These are phyloP conservation scores for Boechera stricta DNA, from an alignment of 345 rosid species.

Conservation along the genomic window DNA sequence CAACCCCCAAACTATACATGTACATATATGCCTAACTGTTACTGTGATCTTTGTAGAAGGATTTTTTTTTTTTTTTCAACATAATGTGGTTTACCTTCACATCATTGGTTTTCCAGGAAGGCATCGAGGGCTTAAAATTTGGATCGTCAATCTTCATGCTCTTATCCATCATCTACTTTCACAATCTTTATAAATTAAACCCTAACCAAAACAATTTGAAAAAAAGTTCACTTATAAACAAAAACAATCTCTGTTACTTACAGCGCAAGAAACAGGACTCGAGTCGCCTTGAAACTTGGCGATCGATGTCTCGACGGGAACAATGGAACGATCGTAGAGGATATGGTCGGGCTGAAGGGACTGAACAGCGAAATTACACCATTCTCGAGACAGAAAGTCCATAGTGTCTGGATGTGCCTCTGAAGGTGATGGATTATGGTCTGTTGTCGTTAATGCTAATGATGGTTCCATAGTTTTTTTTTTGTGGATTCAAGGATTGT, in stretches of 20 bases:
- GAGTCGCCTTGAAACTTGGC: slow-evolving; percentile 52
- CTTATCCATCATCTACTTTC: slow-evolving; percentile 60
- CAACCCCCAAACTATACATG: neutral
- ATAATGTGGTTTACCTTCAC: slow-evolving; percentile 60
- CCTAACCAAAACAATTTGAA: slow-evolving; percentile 5
- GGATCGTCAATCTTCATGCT: slow-evolving; percentile 65
- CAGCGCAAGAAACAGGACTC: slow-evolving; percentile 54
- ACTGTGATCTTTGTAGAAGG: neutral
- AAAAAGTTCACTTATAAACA: neutral
- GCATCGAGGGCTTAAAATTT: slow-evolving; percentile 67
- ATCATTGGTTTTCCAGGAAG: slow-evolving; percentile 90
- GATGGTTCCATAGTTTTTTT: slow-evolving; percentile 25
- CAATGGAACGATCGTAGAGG: slow-evolving; percentile 52
- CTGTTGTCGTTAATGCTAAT: slow-evolving; percentile 26
- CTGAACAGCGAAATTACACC: slow-evolving; percentile 93
- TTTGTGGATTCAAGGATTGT: slow-evolving; percentile 17
- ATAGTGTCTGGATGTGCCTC: slow-evolving; percentile 90
- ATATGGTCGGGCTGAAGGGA: slow-evolving; percentile 64
- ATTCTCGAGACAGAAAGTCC: slow-evolving; percentile 86
- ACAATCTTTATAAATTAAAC: slow-evolving; percentile 8
- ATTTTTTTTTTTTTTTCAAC: neutral
- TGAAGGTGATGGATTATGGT: slow-evolving; percentile 58
- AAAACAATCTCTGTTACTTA: slow-evolving; percentile 42
- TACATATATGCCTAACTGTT: neutral
- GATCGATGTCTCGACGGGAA: slow-evolving; percentile 53